Conservation (phyloP, 805 yeast species). For the Dipodascopsis tothii region DNA sequence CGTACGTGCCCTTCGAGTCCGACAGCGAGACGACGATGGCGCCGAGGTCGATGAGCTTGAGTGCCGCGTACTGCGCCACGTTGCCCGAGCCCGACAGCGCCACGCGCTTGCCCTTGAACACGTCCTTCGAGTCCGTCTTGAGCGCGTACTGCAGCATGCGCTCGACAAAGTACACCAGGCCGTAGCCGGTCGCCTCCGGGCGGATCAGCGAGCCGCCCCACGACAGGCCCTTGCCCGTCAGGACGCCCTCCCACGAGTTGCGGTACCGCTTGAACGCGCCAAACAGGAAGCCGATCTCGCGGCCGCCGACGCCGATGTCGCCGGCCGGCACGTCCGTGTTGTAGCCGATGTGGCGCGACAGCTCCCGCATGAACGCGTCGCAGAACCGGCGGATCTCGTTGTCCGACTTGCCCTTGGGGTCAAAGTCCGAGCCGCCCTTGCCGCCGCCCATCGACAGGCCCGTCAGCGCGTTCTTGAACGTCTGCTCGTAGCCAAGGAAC, state of each 20-base stretch:
- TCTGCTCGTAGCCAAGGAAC: slow-evolving; percentile 96
- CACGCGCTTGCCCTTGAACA: slow-evolving; percentile 87
- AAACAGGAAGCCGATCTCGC: slow-evolving; percentile 88
- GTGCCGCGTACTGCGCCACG: slow-evolving; percentile 98
- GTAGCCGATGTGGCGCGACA: slow-evolving; percentile 91
- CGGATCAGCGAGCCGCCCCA: slow-evolving; percentile 99
- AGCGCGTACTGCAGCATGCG: slow-evolving; percentile 94
- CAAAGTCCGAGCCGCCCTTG: slow-evolving; percentile 97
- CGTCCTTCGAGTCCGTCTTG: slow-evolving; percentile 61
- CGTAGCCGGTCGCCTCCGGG: slow-evolving; percentile 99
- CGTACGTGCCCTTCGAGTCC: slow-evolving; percentile 87
- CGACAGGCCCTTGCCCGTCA: slow-evolving; percentile 93
- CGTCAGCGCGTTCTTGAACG: slow-evolving; percentile 95
- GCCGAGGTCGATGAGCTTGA: slow-evolving; percentile 94
- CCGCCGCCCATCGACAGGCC: slow-evolving; percentile 99
- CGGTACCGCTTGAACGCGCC: slow-evolving; percentile 92
- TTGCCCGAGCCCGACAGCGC: slow-evolving; percentile 97
- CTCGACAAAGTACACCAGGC: slow-evolving; percentile 92
- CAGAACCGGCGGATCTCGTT: slow-evolving; percentile 95
- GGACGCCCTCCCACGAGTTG: slow-evolving; percentile 93
- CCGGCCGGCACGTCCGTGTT: slow-evolving; percentile 99
- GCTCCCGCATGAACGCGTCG: slow-evolving; percentile 89
- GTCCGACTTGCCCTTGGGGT: slow-evolving; percentile 92
- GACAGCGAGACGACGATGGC: slow-evolving; percentile 90
- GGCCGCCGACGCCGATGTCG: slow-evolving; percentile 97